Evolutionary conservation across 2,329 filamentous ascomycete species (phyloP), one percentile per base, ranked within the genome.

Genomic region (Arthrobotrys musiformis): DNA sequence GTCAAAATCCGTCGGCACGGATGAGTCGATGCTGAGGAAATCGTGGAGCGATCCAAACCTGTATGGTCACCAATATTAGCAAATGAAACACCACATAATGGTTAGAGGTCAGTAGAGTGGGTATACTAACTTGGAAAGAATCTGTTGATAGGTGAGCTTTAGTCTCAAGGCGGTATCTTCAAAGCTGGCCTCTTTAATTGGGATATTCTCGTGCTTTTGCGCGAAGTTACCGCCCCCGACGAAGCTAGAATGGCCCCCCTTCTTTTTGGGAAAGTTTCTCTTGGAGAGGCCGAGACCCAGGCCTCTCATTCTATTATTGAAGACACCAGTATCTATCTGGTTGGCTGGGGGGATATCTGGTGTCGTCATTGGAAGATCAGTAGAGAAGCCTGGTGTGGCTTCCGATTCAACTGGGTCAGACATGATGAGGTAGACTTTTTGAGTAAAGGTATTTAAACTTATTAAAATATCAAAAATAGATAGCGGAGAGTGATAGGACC

Each of bases 81-180:
- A 24, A 24, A 8, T 13, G 4, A 33, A 33, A 33, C 30, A 9
- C 19, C 30, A 40, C 15, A 24, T 8, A 7, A 17, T 66, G 19
- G 35, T 13, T 4, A 15, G 22, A 44, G 17, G 1, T 56, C 15
- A 58, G 19, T 19, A 19, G n/a, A 19, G 5, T 11, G 33, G 11
- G 40, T 8, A 42, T n/a, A 6, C 54, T 70, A 42, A 70, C 67
- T 70, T 61, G 28, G 28, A 4, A n/a, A 70, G 35, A 19, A 62
- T 42, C 19, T 61, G 40, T 15, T 62, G 42, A n/a, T 70, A 70
- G 8, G 46, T 54, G 7, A 62, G 28, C 17, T 52, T 62, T n/a
- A 70, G 42, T 62, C 67, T 70, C 28, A 40, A 33, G 1, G 67
- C 67, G 19, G 67, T 70, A 42, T 70, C 67, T 17, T 62, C 42